Base-by-base conservation (phyloP, 2,329 filamentous ascomycete genomes). In the Claviceps paspali region DNA sequence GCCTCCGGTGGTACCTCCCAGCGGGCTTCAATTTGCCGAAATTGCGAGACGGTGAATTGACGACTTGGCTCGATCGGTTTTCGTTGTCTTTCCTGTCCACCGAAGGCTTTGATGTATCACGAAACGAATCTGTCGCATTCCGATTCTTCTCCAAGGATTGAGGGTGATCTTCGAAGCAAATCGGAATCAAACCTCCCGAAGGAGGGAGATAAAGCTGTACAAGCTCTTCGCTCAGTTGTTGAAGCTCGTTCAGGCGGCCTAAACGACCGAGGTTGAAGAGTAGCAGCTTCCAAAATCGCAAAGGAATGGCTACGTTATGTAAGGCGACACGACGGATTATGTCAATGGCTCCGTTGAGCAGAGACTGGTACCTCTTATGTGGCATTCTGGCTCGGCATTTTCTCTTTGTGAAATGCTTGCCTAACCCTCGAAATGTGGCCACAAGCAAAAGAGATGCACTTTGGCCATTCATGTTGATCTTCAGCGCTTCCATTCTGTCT, bases 141-240 rank as follows among this genome's bases (percentile, higher is more conserved):
- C 22, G 29, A 9, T 8, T 10, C 11, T 15, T 27, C 12, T 11
- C 9, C n/a, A 27, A 27, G 15, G 6, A 11, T 10, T 6, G 32
- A 17, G 59, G 68, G 9, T 66, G 46, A 42, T 73, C 67, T 6
- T 50, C 46, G 4, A 51, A 47, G 38, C 70, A 62, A 21, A 70
- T 53, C 0, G 62, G 61, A 24, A 68, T 52, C 27, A 64, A 48
- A 38, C 50, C 51, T 28, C 47, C 41, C 5, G 45, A 31, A n/a
- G 41, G 47, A 38, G 47, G 47, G 18, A 46, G 44, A 43, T 65
- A 63, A 29, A 62, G 41, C 14, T 61, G 49, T 8, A 65, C 52
- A 33, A 72, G 47, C 32, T 66, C 59, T 11, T 64, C 43, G 10
- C 57, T 57, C 2, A 70, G 41, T 27, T 55, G 55, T 35, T 67